Evolutionary conservation across 345 rosid genomes (phyloP).

Genomic region (Pistacia vera): DNA sequence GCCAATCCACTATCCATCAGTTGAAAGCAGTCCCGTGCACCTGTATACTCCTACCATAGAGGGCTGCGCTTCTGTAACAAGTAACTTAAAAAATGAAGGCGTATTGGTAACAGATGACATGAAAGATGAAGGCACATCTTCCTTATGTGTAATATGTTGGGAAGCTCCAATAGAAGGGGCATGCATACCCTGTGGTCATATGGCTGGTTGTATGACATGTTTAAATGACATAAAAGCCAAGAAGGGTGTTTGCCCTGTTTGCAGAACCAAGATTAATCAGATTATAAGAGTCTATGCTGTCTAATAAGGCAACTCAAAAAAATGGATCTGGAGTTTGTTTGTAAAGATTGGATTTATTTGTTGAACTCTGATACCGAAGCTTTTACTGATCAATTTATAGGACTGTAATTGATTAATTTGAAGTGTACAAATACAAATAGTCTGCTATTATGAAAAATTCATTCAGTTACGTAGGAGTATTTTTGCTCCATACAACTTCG

Average conservation of each 20-base stretch:
- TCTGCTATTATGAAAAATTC: neutral
- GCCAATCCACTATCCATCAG: constrained; percentile 37
- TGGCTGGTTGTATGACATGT: constrained; percentile 63
- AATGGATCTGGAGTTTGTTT: neutral
- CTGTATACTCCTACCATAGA: constrained; percentile 19
- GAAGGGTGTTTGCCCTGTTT: constrained; percentile 55
- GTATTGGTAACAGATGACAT: constrained; percentile 16
- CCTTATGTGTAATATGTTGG: constrained; percentile 54
- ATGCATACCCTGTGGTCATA: constrained; percentile 61
- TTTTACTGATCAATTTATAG: neutral
- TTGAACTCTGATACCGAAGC: neutral
- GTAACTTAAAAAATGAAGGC: constrained; percentile 24
- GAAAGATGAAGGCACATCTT: constrained; percentile 33
- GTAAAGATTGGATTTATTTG: neutral
- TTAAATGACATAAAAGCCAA: constrained; percentile 46
- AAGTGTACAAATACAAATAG: neutral
- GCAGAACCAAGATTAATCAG: constrained; percentile 47
- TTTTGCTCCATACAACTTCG: neutral
- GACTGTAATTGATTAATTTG: neutral
- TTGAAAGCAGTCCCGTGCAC: constrained; percentile 31
- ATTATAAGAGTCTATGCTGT: constrained; percentile 47
- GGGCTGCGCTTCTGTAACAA: constrained; percentile 8
- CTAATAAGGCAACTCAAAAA: constrained; percentile 20
- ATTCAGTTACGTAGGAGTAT: neutral
- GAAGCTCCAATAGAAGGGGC: constrained; percentile 58